Base-by-base conservation (phyloP, 345 rosid species). In the Eucalyptus regnans region DNA sequence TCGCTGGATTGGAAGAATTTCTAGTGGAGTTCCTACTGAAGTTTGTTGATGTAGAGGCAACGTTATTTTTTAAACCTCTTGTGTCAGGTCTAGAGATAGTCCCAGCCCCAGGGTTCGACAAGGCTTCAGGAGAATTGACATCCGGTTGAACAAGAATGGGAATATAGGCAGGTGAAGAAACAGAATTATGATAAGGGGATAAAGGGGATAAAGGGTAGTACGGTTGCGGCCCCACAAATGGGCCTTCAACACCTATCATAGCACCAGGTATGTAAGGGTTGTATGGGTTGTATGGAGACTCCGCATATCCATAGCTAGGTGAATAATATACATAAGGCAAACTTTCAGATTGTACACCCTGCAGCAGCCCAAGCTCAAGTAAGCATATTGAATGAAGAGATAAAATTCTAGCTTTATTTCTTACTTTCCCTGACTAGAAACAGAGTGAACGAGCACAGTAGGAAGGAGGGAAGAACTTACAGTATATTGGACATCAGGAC, bases 251-350 rank as follows among this genome's bases (percentile, higher is more conserved):
- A 86, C 96, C 96, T 80, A 95, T 89, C 89, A 93, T 50, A 60
- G 98, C 98, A 85, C 98, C 99, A 52, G 99, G 98, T 88, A 97
- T 95, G 91, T 95, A 96, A 88, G 99, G 98, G 91, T 97, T 96
- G 92, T 93, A 96, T 80, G 98, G 98, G 93, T 97, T 95, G 92
- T 95, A 97, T 90, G 98, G 94, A 92, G 98, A 93, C 92, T 97
- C 96, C 90, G 96, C 96, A 93, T 93, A 95, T 90, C 95, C 99
- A 92, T 94, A 95, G 91, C 92, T 91, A 88, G 99, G 98, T 37
- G 98, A 91, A 91, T 94, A 95, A 94, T 93, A 97, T 92, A 96
- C 91, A 92, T 93, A 97, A 88, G 98, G 98, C 90, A 94, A 93
- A 93, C 80, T 93, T 92, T 97, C 99, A 91, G 91, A 93, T 91